Base-by-base conservation (phyloP, 2,329 filamentous ascomycete genomes). In the Phaeosphaeriaceae sp. region DNA sequence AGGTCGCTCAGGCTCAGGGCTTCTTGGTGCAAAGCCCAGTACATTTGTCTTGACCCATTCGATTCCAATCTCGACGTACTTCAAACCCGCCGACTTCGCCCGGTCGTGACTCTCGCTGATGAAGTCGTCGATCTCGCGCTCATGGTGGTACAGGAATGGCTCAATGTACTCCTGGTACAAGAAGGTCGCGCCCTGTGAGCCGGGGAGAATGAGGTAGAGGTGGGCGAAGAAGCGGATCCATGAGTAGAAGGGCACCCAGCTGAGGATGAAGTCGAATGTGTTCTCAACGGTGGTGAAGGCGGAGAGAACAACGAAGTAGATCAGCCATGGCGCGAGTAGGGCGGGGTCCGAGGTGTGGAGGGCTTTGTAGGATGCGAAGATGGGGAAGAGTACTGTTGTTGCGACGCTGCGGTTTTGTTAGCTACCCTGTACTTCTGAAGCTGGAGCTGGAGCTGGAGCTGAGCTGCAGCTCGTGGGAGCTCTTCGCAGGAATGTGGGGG, bases 341-440 rank as follows among this genome's bases (percentile, higher is more conserved):
- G 92, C 89, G 1, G 93, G 93, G 78, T 97, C 92, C 52, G 91
- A 90, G 17, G 92, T 93, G 81, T 95, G 94, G 74, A 99, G 90
- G 49, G 95, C 94, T 84, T 98, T 98, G 86, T 97, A 98, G 64
- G 94, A 97, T 67, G 94, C 93, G 81, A 97, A 98, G 63, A 97
- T 88, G 51, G 95, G 95, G 76, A 98, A 96, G 75, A 97, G 88
- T 75, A 96, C 93, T 56, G 93, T 96, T 58, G 91, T 89, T 76
- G 69, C 69, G 60, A 75, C 70, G 66, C 76, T 76, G 67, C 40
- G 40, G 20, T 20, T 21, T 9, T 54, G 56, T 67, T 54, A 74
- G 72, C 58, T 51, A 27, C n/a, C n/a, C n/a, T n/a, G n/a, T n/a
- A 47, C 24, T 31, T 45, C 13, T 57, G 45, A 31, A 50, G 27